phyloP scores from a whole-genome alignment of 2,329 filamentous ascomycete species.

The Pseudocercospora ulei region DNA sequence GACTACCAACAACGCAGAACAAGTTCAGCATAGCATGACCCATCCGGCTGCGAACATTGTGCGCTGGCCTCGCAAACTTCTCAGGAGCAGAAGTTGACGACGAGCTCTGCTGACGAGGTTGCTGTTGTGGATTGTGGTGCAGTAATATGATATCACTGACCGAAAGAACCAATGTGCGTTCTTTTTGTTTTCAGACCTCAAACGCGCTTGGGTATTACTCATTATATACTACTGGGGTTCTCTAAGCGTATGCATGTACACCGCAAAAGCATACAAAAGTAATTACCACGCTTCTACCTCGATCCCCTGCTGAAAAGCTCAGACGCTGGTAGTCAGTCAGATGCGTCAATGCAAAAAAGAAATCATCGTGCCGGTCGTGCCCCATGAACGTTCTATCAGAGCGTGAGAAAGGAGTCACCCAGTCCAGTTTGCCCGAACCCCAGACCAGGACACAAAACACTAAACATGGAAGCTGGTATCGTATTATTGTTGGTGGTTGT shows the following conservation, averaged over 20 bases:
- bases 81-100: no score
- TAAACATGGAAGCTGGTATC: conserved; percentile 7
- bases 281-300: not conserved
- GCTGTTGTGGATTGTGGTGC: no score
- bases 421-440: not conserved
- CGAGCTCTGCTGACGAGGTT: no score
- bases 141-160: no score
- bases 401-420: not conserved
- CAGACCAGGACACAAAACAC: conserved; percentile 8
- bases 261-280: conserved; percentile 1
- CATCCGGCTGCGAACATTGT: no score
- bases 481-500: not conserved
- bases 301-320: not conserved
- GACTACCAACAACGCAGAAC: no score
- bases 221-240: conserved; percentile 12
- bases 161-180: no score
- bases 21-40: no score
- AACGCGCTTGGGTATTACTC: conserved; percentile 12
- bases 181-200: not conserved
- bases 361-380: conserved; percentile 3
- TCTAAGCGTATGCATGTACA: conserved; percentile 15
- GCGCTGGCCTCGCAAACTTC: no score
- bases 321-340: conserved; percentile 7
- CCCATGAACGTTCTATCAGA: conserved; percentile 4
- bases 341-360: conserved; percentile 6